Evolutionary conservation across 2,329 filamentous ascomycete genomes (phyloP).

Genomic region (Plenodomus biglobosus): DNA sequence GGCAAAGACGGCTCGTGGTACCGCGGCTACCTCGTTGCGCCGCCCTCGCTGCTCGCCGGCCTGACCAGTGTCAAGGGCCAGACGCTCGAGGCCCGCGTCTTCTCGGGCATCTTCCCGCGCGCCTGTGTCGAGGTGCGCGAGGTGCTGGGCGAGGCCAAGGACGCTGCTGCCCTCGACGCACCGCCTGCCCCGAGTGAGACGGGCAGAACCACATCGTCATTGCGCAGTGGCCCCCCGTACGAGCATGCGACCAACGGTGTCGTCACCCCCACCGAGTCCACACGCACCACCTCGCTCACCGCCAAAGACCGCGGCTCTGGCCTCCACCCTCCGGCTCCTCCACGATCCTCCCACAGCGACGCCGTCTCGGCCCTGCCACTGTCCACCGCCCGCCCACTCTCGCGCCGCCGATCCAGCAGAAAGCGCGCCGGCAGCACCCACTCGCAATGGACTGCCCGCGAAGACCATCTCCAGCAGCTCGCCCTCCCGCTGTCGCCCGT

Average conservation of each 20-base stretch:
- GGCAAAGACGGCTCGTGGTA: constrained; percentile 84
- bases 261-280: constrained; percentile 44
- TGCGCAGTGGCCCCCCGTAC: neutral
- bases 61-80: constrained; percentile 89
- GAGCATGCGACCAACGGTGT: constrained; percentile 35
- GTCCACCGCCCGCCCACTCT: constrained; percentile 29
- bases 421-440: constrained; percentile 40
- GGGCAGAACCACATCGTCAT: too few relatives aligned
- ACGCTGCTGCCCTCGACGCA: constrained; percentile 13
- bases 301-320: constrained; percentile 15
- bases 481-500: constrained; percentile 44
- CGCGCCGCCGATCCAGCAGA: constrained; percentile 32
- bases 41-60: constrained; percentile 87
- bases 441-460: constrained; percentile 45
- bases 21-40: constrained; percentile 91
- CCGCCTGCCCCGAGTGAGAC: constrained; percentile 4
- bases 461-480: constrained; percentile 44
- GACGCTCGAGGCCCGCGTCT: constrained; percentile 91
- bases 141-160: constrained; percentile 67
- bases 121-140: constrained; percentile 95
- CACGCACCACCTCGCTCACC: constrained; percentile 29
- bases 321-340: too few relatives aligned
- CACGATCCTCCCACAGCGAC: constrained; percentile 29
- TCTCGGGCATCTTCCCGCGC: constrained; percentile 95
- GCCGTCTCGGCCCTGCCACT: constrained; percentile 27